Evolutionary conservation across 768 basidiomycete genomes (phyloP).

Genomic region (Amanita brunnescens): DNA sequence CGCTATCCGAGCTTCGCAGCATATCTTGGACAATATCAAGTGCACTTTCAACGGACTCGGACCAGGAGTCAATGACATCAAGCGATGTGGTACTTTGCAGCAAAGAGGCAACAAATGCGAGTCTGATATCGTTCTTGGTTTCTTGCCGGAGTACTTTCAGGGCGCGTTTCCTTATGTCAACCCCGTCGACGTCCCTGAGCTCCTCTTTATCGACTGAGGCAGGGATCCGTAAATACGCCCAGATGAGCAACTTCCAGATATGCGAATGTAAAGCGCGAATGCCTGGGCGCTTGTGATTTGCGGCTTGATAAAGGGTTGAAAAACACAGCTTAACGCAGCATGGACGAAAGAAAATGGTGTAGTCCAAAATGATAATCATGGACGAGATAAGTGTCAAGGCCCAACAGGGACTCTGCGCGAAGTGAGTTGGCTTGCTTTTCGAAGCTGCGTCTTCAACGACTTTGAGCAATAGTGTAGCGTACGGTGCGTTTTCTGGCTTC

Average conservation of each 20-base stretch:
- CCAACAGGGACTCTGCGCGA: conserved; percentile 30
- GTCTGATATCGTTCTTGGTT: conserved; percentile 33
- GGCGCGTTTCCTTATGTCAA: conserved; percentile 20
- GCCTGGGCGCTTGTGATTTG: conserved; percentile 23
- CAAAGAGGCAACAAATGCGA: conserved; percentile 30
- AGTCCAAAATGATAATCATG: conserved; percentile 38
- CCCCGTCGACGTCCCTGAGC: background rate
- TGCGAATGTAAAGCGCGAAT: conserved; percentile 32
- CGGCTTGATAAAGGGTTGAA: conserved; percentile 22
- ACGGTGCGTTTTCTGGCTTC: conserved; percentile 1
- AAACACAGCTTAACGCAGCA: conserved; percentile 30
- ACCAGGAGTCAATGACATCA: background rate
- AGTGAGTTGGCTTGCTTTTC: conserved; percentile 9
- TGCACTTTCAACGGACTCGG: conserved; percentile 4
- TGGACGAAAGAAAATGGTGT: conserved; percentile 31
- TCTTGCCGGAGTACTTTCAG: conserved; percentile 41
- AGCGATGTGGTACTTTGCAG: conserved; percentile 16
- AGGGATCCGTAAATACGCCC: conserved; percentile 42
- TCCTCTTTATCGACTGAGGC: conserved; percentile 13
- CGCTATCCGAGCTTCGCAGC: conserved; percentile 6
- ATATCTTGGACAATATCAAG: conserved; percentile 8
- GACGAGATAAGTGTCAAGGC: conserved; percentile 34
- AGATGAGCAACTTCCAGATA: conserved; percentile 48
- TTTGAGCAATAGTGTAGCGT: conserved; percentile 15
- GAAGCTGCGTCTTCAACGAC: conserved; percentile 22